Conservation (phyloP, 2,329 filamentous ascomycete genomes). For the Metarhizium anisopliae region DNA sequence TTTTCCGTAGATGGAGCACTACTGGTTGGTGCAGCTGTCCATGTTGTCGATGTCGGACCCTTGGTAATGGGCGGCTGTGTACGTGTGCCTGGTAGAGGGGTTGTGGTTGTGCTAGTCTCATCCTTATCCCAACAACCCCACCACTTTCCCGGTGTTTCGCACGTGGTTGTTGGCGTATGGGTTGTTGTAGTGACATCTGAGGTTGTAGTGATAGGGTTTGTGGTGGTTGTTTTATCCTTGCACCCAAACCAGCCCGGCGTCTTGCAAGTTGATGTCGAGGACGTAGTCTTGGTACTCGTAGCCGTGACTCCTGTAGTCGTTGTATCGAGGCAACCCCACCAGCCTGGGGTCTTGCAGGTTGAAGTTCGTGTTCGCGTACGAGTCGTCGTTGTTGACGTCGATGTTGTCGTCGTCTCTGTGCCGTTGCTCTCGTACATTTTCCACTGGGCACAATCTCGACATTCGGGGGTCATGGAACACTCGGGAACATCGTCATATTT, state of each 20-base stretch:
- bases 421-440: slow-evolving; percentile 92
- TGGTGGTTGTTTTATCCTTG: slow-evolving; percentile 36
- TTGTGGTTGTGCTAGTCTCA: slow-evolving; percentile 14
- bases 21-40: slow-evolving; percentile 18
- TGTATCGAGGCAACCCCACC: slow-evolving; percentile 76
- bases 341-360: slow-evolving; percentile 85
- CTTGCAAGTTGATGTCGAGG: slow-evolving; percentile 45
- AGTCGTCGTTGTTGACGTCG: slow-evolving; percentile 43
- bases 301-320: slow-evolving; percentile 37
- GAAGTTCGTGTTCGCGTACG: slow-evolving; percentile 70
- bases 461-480: slow-evolving; percentile 69
- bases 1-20: slow-evolving; percentile 16
- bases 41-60: slow-evolving; percentile 19
- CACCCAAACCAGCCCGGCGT: slow-evolving; percentile 61
- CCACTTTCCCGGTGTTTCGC: slow-evolving; percentile 44
- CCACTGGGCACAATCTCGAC: slow-evolving; percentile 86
- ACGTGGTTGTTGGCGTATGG: slow-evolving; percentile 28
- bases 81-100: not conserved
- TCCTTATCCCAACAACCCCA: slow-evolving; percentile 45
- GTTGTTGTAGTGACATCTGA: slow-evolving; percentile 16
- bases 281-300: slow-evolving; percentile 27
- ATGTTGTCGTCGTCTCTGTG: slow-evolving; percentile 63
- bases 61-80: slow-evolving; percentile 17
- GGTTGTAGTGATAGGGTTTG: slow-evolving; percentile 25
- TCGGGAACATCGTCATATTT: slow-evolving; percentile 73